Evolutionary conservation across 2,329 filamentous ascomycete species (phyloP), one percentile per base, ranked within the genome.

Genomic region (Aspergillus pseudotamarii): DNA sequence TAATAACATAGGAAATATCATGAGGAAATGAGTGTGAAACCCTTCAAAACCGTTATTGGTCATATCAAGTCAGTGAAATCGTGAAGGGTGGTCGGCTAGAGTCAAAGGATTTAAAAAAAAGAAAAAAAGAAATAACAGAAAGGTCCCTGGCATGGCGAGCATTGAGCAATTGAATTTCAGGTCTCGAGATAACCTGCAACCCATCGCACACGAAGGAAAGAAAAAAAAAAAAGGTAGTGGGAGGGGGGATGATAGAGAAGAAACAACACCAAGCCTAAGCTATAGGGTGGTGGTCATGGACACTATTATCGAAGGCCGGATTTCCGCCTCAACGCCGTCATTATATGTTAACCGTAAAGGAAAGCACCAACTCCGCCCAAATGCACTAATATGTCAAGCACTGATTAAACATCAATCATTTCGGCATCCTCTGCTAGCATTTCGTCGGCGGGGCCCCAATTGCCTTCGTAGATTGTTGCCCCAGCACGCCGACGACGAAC

Each of bases 391-490:
- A 65, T 64, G 64, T 69, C 65, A 71, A 61, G 66, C 60, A 66
- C 57, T 64, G 61, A 57, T 80, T 74, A 84, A 68, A 84, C 82
- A 74, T 90, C 88, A 77, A 88, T 86, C 85, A 89, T 89, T 75
- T 89, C 87, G 53, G 85, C 83, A 74, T 85, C 83, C 69, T 83
- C 82, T 28, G 80, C 80, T 60, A 88, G 80, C 23, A 88, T 81
- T 66, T 89, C 85, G 67, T 89, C 89, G 28, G 85, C 85, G 36
- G 94, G 94, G 4, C 95, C 95, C 91, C 94, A 99, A 75, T 92
- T 95, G 66, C 95, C 95, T 80, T 99, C 95, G 71, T 91, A 99
- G 59, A 99, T 89, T 0, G 93, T 97, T n/a, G 95, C 95, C 51
- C 93, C 92, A 12, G 93, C 92, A 60, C 91, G 89, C 60, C 93